A percentile compares a stretch with the other conserved stretches of the same genome.
Evolutionary conservation across 2,329 filamentous ascomycete species (phyloP).

Genomic region (Aspergillus fumigatiaffinis): DNA sequence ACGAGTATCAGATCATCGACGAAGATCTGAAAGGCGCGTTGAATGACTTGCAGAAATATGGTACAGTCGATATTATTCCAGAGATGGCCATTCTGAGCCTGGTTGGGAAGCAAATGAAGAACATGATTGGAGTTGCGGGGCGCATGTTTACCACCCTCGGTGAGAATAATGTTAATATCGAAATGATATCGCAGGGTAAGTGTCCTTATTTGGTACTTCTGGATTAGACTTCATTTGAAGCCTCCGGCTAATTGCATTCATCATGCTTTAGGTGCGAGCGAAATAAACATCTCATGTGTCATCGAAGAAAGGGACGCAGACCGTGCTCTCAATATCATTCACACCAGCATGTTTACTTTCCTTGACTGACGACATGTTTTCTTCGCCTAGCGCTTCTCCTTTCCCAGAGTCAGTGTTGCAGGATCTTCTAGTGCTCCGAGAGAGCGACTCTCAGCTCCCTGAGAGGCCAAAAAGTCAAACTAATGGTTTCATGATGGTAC

Average conservation of each 20-base stretch:
- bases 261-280: constrained; percentile 69
- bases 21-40: constrained; percentile 63
- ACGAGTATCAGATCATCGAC: constrained; percentile 53
- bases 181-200: constrained; percentile 98
- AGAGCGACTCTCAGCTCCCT: neutral
- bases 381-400: neutral
- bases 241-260: constrained; percentile 12
- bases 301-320: constrained; percentile 89
- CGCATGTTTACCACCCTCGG: constrained; percentile 93
- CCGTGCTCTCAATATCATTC: constrained; percentile 90
- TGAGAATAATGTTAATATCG: constrained; percentile 91
- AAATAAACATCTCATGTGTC: constrained; percentile 99
- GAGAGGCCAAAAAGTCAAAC: neutral
- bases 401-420: neutral
- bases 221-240: constrained; percentile 1
- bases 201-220: constrained; percentile 5
- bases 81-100: constrained; percentile 95
- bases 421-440: neutral
- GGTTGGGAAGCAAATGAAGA: constrained; percentile 94
- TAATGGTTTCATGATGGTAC: neutral
- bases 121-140: constrained; percentile 91
- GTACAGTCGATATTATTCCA: constrained; percentile 83
- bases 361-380: constrained; percentile 57
- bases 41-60: constrained; percentile 71
- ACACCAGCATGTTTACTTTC: constrained; percentile 96